Conservation (phyloP, 805 yeast genomes). For the Clavispora carvajalis region DNA sequence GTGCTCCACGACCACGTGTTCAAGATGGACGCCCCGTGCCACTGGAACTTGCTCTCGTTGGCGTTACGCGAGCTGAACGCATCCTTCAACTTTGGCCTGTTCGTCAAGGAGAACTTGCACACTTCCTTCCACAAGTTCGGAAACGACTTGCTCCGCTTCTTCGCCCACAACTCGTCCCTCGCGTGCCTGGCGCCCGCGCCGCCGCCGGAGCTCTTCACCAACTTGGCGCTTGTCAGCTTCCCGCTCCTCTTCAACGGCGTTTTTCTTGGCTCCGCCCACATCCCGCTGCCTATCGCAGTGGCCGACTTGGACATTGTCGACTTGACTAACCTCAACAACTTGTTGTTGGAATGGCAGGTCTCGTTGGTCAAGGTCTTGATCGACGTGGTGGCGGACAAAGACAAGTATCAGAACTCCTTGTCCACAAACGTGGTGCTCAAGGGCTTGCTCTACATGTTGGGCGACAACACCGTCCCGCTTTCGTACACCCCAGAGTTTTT, state of each 20-base stretch:
- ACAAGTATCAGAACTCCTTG: background rate
- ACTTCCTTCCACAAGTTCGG: conserved; percentile 11
- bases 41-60: conserved; percentile 42
- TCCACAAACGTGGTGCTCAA: conserved; percentile 22
- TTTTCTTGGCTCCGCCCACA: conserved; percentile 24
- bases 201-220: conserved; percentile 37
- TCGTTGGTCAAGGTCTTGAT: conserved; percentile 40
- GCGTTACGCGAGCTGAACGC: conserved; percentile 44
- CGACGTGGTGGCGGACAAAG: conserved; percentile 14
- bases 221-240: conserved; percentile 45
- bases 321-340: conserved; percentile 24
- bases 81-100: conserved; percentile 12
- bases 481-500: conserved; percentile 15
- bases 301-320: conserved; percentile 20
- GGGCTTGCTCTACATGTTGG: conserved; percentile 21
- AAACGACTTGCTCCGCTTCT: conserved; percentile 14
- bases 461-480: conserved; percentile 3
- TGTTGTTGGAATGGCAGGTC: conserved; percentile 44
- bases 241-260: conserved; percentile 41
- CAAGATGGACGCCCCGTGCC: conserved; percentile 33
- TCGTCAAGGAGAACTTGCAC: conserved; percentile 14
- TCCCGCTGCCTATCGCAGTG: background rate
- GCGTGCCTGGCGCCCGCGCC: conserved; percentile 9
- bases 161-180: conserved; percentile 2
- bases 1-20: conserved; percentile 44